Conservation (phyloP, 1,284 basidiomycete species). For the Ceratobasidium papillatum region DNA sequence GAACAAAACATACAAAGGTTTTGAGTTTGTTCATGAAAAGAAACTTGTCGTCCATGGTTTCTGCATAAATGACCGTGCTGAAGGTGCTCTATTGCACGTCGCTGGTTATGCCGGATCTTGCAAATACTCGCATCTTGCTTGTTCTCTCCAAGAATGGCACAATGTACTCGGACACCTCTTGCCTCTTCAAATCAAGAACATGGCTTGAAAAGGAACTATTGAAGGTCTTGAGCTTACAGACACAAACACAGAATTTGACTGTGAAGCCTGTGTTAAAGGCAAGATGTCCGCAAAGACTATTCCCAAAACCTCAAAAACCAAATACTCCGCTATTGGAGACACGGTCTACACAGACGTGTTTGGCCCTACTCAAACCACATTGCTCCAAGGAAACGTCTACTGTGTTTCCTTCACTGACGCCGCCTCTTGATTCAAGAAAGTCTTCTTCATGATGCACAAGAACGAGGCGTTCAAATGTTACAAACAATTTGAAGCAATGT, state of each 20-base stretch:
- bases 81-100: background rate
- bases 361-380: background rate
- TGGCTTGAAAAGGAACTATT: background rate
- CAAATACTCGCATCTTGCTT: background rate
- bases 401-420: slow-evolving; percentile 50
- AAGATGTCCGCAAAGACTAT: background rate
- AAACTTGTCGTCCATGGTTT: no score
- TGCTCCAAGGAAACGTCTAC: slow-evolving; percentile 48
- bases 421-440: slow-evolving; percentile 39
- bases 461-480: slow-evolving; percentile 45
- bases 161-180: background rate
- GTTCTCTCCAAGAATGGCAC: slow-evolving; percentile 4
- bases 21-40: no score
- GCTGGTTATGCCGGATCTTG: background rate
- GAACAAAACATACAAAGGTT: no score
- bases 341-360: background rate
- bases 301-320: background rate
- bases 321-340: background rate
- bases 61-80: no score
- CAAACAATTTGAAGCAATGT: slow-evolving; percentile 3
- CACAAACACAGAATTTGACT: background rate
- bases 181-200: background rate
- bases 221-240: background rate
- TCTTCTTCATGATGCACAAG: slow-evolving; percentile 46
- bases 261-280: background rate